Conservation (phyloP, 352 stramenopile species). For the Globisporangium echinulatum region DNA sequence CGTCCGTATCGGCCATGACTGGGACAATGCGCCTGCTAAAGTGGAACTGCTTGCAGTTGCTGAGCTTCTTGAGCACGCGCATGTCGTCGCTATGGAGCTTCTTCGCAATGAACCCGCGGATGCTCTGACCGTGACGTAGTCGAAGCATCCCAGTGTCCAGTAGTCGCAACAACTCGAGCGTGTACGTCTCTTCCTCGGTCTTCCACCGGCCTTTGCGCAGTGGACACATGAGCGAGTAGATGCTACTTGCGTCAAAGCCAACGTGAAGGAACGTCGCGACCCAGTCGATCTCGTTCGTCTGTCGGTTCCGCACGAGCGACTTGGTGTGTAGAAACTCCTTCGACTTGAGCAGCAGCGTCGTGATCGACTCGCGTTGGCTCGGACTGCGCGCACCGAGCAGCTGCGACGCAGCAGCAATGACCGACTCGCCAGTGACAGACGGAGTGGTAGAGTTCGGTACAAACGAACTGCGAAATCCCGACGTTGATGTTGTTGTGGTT, state of each 20-base stretch:
- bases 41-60: slow-evolving; percentile 77
- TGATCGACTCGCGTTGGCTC: slow-evolving; percentile 34
- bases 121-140: slow-evolving; percentile 55
- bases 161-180: slow-evolving; percentile 53
- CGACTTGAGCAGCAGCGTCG: slow-evolving; percentile 53
- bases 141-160: slow-evolving; percentile 59
- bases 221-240: slow-evolving; percentile 73
- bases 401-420: slow-evolving; percentile 10
- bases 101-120: slow-evolving; percentile 65
- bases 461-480: background rate
- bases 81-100: slow-evolving; percentile 80
- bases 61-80: slow-evolving; percentile 81
- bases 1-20: slow-evolving; percentile 45
- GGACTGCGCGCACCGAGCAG: slow-evolving; percentile 17
- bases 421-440: slow-evolving; percentile 4
- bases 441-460: background rate
- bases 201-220: slow-evolving; percentile 73
- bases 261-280: slow-evolving; percentile 68
- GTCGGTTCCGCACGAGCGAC: slow-evolving; percentile 53
- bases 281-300: slow-evolving; percentile 73
- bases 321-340: slow-evolving; percentile 59
- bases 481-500: slow-evolving; percentile 2
- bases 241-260: slow-evolving; percentile 61
- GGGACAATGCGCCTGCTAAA: slow-evolving; percentile 61
- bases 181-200: slow-evolving; percentile 67